Percentiles rank a stretch among this genome's conserved stretches.
Conservation (phyloP, 2,329 filamentous ascomycete species). For the Waltergamsia citrina region DNA sequence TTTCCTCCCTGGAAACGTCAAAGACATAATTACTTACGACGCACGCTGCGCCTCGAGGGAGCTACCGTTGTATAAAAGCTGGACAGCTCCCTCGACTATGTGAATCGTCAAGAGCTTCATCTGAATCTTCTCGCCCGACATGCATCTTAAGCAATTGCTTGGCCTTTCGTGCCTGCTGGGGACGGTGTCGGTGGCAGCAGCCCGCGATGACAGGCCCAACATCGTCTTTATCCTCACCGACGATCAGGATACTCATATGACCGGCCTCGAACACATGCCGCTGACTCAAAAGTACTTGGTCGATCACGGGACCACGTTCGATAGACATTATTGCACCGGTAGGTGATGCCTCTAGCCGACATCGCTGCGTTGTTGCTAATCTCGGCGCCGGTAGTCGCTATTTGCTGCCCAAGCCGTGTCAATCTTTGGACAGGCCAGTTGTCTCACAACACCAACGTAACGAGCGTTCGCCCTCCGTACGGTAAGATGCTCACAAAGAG, state of each 20-base stretch:
- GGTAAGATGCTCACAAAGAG: constrained; percentile 3
- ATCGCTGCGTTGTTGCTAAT: too few relatives aligned
- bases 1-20: too few relatives aligned
- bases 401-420: constrained; percentile 6
- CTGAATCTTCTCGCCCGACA: too few relatives aligned
- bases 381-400: too few relatives aligned
- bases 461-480: constrained; percentile 3
- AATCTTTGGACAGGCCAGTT: constrained; percentile 6
- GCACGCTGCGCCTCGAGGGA: too few relatives aligned
- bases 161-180: too few relatives aligned
- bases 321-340: constrained; percentile 44
- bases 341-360: background rate
- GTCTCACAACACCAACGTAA: constrained; percentile 8
- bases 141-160: too few relatives aligned
- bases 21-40: too few relatives aligned
- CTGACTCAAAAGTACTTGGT: constrained; percentile 38
- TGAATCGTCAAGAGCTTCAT: too few relatives aligned
- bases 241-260: constrained; percentile 48
- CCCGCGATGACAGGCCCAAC: constrained; percentile 33
- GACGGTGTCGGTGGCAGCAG: too few relatives aligned
- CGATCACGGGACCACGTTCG: constrained; percentile 42
- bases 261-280: constrained; percentile 45
- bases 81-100: too few relatives aligned
- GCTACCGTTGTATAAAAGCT: too few relatives aligned
- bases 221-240: constrained; percentile 53